Conservation (phyloP, 2,329 filamentous ascomycete genomes). For the Fusarium decemcellulare region DNA sequence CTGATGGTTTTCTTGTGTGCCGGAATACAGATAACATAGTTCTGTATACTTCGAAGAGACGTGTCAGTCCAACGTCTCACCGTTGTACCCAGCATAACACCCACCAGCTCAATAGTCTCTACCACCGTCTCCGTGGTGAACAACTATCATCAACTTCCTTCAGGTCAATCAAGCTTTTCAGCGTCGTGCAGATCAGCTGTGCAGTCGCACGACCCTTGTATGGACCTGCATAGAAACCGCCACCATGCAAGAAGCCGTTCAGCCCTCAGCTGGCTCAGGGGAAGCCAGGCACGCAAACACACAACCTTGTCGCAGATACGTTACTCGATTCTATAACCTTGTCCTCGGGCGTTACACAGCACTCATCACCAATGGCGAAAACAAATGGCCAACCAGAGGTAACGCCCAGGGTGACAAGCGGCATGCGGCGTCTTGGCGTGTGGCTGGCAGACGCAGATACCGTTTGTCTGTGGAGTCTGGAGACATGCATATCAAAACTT, state of each 20-base stretch:
- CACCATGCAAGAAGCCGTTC: conserved; percentile 19
- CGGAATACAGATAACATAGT: not conserved
- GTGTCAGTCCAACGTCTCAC: conserved; percentile 31
- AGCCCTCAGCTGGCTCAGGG: conserved; percentile 15
- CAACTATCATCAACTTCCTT: not conserved
- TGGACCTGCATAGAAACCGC: conserved; percentile 8
- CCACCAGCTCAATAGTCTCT: not conserved
- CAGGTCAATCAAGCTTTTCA: conserved; percentile 2
- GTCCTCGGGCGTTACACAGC: conserved; percentile 4
- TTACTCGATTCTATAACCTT: not conserved
- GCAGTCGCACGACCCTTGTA: not conserved
- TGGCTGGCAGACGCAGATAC: conserved; percentile 1
- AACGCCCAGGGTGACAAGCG: not conserved
- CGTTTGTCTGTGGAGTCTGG: conserved; percentile 13
- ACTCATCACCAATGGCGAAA: conserved; percentile 1
- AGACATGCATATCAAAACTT: conserved; percentile 22
- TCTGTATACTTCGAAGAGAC: not conserved
- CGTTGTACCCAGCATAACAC: conserved; percentile 9
- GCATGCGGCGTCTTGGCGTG: not conserved
- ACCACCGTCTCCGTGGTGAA: not conserved
- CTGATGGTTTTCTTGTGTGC: not conserved
- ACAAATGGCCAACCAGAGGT: not conserved
- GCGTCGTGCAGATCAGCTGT: not conserved
- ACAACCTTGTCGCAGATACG: conserved; percentile 12
- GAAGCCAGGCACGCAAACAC: conserved; percentile 23